These are phyloP conservation scores for Buddleja alternifolia DNA, from an alignment of 257 asterid species.

Conservation along the genomic window DNA sequence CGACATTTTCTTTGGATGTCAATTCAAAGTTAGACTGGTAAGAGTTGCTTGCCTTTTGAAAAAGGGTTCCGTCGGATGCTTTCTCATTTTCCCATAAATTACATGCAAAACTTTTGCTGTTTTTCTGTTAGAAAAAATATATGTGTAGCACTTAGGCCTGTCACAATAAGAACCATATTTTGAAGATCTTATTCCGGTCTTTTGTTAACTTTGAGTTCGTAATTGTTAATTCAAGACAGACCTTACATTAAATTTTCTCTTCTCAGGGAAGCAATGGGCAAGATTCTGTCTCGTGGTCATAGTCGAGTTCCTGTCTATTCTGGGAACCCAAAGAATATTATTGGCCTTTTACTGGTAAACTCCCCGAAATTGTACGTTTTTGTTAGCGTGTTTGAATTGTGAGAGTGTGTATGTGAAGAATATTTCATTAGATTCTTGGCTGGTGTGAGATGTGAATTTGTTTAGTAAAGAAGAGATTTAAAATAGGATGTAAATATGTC, in stretches of 20 bases:
- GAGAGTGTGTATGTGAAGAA: too few relatives aligned
- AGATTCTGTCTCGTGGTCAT: slow-evolving; percentile 88
- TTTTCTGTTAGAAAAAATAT: background rate
- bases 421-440: too few relatives aligned
- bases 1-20: slow-evolving; percentile 94
- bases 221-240: background rate
- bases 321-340: slow-evolving; percentile 70
- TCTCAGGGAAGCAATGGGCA: slow-evolving; percentile 90
- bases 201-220: background rate
- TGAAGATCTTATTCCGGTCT: background rate
- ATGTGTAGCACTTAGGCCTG: background rate
- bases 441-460: too few relatives aligned
- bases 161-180: background rate
- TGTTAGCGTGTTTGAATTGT: too few relatives aligned
- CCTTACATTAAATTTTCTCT: slow-evolving; percentile 10
- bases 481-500: too few relatives aligned
- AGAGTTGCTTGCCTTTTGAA: slow-evolving; percentile 25
- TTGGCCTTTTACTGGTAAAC: slow-evolving; percentile 83
- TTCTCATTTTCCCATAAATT: background rate
- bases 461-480: too few relatives aligned
- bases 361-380: background rate
- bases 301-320: slow-evolving; percentile 94
- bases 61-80: background rate
- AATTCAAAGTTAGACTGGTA: slow-evolving; percentile 97
- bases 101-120: background rate